Evolutionary conservation across 1,139 yeast species (phyloP), one percentile per base, ranked within the genome.

Genomic region (Geotrichum fermentans): DNA sequence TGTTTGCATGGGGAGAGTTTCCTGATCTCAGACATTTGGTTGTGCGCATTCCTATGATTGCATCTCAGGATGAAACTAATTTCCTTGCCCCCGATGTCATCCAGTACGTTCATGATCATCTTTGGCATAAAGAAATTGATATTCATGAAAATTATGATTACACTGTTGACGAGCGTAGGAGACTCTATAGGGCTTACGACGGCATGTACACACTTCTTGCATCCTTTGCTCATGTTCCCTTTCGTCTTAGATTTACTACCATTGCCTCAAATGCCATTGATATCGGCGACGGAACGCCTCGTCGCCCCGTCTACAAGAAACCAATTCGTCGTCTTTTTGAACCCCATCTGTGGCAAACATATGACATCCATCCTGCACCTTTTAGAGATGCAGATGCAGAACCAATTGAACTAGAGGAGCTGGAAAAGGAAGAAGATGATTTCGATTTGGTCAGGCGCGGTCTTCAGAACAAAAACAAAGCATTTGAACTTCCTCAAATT

Each of bases 1-100:
- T 49, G 1, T 41, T 50, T n/a, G 38, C 52, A 30, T 58, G 58
- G 57, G 36, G 45, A 7, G 56, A 58, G 35, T 18, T 43, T 17
- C 51, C 52, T 4, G 56, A 53, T 30, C n/a, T 37, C n/a, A 24
- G 56, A 16, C 56, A 52, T 26, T 38, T 35, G 17, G 33, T 47
- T 11, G 26, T 20, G 22, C 38, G 55, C 17, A 21, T 49, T 20
- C 55, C 55, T 6, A 24, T 51, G 45, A 29, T 51, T 13, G 44
- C 33, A 11, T 37, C 53, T 4, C 44, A 37, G 11, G 50, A 48
- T 16, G 52, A 49, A 32, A 43, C 51, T 8, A 17, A 35, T 52
- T 7, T 40, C 45, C 24, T 40, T 36, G 43, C 54, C 6, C 46
- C 43, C 11, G 57, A 52, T 29, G 17, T 44, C 13, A 34, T 38